Percentiles rank a stretch among this genome's conserved stretches.
phyloP scores from a whole-genome alignment of 768 basidiomycete species.

The Boletus reticulatus region DNA sequence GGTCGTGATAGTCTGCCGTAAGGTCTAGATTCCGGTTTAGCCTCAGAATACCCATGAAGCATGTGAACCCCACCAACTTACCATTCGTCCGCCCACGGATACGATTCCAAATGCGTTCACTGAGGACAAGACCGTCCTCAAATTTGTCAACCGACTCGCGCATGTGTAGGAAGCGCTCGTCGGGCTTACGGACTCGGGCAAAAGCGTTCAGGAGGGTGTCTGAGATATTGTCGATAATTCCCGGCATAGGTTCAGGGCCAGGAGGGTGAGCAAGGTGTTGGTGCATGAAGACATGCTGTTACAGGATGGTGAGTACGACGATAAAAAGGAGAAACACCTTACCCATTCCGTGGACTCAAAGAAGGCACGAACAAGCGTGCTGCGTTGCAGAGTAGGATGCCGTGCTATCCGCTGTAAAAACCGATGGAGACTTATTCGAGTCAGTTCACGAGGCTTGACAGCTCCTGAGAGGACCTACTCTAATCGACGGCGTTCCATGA shows the following conservation, averaged over 20 bases:
- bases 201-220: conserved; percentile 97
- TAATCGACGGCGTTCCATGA: conserved; percentile 87
- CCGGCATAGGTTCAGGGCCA: conserved; percentile 70
- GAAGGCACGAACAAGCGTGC: conserved; percentile 89
- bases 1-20: conserved; percentile 94
- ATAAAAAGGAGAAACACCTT: conserved; percentile 20
- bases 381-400: conserved; percentile 92
- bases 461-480: conserved; percentile 56
- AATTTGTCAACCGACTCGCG: conserved; percentile 92
- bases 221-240: conserved; percentile 91
- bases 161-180: conserved; percentile 93
- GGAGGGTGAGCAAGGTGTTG: conserved; percentile 93
- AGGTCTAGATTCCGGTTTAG: conserved; percentile 90
- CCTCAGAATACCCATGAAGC: conserved; percentile 58
- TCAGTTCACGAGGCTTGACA: not conserved
- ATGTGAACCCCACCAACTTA: conserved; percentile 43
- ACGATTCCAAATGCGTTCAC: conserved; percentile 80
- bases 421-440: conserved; percentile 69
- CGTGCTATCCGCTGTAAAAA: conserved; percentile 89
- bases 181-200: conserved; percentile 92
- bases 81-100: conserved; percentile 82
- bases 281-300: conserved; percentile 94
- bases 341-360: conserved; percentile 99
- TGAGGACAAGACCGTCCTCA: conserved; percentile 83
- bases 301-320: conserved; percentile 4